Base-by-base conservation (phyloP, 75 land plant genomes). In the Cryptomeria japonica region DNA sequence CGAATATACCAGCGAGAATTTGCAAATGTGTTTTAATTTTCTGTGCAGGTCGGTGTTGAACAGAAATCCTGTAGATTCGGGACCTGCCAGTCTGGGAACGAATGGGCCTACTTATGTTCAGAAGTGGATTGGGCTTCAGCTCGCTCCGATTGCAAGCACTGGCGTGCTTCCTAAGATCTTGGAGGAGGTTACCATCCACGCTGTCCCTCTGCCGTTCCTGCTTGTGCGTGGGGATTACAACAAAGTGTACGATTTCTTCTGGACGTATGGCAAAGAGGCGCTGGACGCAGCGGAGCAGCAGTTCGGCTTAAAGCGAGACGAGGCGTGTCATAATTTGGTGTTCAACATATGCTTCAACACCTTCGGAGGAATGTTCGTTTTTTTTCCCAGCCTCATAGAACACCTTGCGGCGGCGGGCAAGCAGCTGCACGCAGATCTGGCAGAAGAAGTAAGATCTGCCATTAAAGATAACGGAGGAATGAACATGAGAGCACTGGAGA, bases 301-400 rank as follows among this genome's bases (percentile, higher is more conserved):
- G 49, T 47, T 47, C 49, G 49, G 49, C 6, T 7, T 47, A 47
- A 8, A 47, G 49, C 49, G 49, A 47, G 49, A 47, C 5, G 49
- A 47, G 49, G 49, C 49, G 49, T 47, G 49, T 47, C 49, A 95
- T 83, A 95, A 95, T 88, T 86, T 97, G 11, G 16, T 96, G 14
- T 96, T 96, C 87, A 53, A 88, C 39, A 84, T 88, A 12, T 85
- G 93, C 84, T 95, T 95, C 89, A 97, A 97, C 84, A 86, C 95
- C 38, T 96, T 90, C 77, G 95, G 94, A 11, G 97, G 97, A 2
- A 87, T 96, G 91, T 87, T 90, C 87, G 73, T 92, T 38, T 37
- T 91, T 16, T 91, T 95, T 49, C 97, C 96, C 19, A 55, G 3
- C 31, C 5, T 96, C 49, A 47, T 47, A 47, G 0, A 47, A 9